Percentiles rank a stretch among this genome's conserved stretches.
Evolutionary conservation across 148 eudicot species (phyloP).

Genomic region (Selenicereus undatus): DNA sequence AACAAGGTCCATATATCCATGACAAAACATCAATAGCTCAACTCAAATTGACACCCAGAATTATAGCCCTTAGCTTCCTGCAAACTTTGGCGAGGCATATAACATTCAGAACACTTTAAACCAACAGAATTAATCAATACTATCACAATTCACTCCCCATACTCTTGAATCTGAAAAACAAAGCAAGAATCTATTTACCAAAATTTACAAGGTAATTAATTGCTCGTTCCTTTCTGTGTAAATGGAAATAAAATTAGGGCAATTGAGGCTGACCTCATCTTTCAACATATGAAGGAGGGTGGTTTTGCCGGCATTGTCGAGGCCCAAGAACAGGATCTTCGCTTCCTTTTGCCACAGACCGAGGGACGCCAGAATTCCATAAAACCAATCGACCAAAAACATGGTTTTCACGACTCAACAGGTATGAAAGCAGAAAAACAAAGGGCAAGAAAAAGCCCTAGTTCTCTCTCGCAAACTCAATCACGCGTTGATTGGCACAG

Average conservation of each 20-base stretch:
- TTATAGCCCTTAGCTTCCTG: neutral
- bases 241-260: neutral
- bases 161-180: neutral
- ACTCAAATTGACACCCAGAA: neutral
- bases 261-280: slow-evolving; percentile 43
- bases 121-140: neutral
- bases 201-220: neutral
- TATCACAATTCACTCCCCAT: neutral
- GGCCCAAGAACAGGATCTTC: slow-evolving; percentile 55
- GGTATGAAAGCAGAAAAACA: neutral
- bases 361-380: slow-evolving; percentile 63
- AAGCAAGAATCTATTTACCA: neutral
- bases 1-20: neutral
- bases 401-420: slow-evolving; percentile 22
- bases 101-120: neutral
- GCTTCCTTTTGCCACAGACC: slow-evolving; percentile 69
- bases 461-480: neutral
- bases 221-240: neutral
- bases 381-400: slow-evolving; percentile 73
- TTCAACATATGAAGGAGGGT: slow-evolving; percentile 65
- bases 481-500: neutral
- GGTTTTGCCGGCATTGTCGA: slow-evolving; percentile 67
- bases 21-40: neutral
- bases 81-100: neutral
- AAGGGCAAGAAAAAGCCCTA: slow-evolving; percentile 12